Evolutionary conservation across 1,284 basidiomycete genomes (phyloP).

Genomic region (Wolfiporia cocos): DNA sequence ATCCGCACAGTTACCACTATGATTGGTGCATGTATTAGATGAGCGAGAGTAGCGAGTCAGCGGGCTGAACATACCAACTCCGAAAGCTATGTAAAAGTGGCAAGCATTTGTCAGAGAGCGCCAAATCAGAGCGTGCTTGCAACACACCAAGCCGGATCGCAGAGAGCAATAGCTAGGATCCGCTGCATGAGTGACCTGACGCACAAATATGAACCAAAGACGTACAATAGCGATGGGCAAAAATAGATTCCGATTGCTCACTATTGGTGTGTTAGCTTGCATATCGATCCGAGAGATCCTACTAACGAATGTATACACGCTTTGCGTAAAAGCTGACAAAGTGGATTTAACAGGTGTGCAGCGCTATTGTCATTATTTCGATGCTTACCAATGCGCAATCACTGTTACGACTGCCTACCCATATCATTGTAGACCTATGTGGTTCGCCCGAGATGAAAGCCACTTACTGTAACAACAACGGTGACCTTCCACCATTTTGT

Average conservation of each 20-base stretch:
- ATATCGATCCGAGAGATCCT: not conserved
- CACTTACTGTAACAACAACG: constrained; percentile 7
- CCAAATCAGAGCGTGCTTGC: not conserved
- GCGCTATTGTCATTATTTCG: too few species aligned
- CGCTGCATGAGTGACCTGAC: not conserved
- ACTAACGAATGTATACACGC: constrained; percentile 9
- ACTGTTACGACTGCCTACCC: constrained; percentile 12
- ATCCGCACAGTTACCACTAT: not conserved
- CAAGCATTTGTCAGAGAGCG: not conserved
- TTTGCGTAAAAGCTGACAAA: constrained; percentile 11
- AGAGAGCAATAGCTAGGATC: constrained; percentile 7
- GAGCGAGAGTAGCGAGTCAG: too few species aligned
- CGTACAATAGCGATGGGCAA: constrained; percentile 6
- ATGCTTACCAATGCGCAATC: constrained; percentile 7
- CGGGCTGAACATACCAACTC: not conserved
- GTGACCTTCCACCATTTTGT: too few species aligned
- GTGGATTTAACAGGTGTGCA: not conserved
- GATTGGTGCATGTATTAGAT: not conserved
- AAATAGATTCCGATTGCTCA: constrained; percentile 6
- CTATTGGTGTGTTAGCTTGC: not conserved
- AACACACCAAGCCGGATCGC: constrained; percentile 4
- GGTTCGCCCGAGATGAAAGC: too few species aligned
- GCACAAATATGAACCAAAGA: not conserved
- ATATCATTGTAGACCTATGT: too few species aligned
- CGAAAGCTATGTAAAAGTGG: not conserved